Conservation (phyloP, 495 filamentous ascomycete genomes). For the Parmelia sp. region DNA sequence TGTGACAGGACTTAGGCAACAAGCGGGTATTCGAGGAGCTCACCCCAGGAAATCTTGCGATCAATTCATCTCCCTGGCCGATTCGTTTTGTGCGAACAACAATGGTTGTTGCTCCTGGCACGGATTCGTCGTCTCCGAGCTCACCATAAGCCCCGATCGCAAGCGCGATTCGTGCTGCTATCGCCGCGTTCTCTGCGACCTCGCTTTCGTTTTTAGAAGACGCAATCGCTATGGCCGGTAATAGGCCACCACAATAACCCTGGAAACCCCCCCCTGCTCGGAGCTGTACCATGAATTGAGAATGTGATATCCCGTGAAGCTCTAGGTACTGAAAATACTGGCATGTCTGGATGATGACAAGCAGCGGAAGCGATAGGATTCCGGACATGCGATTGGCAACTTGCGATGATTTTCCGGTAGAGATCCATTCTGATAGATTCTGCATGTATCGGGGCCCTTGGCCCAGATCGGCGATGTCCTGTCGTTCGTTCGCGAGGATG, state of each 20-base stretch:
- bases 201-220: conserved; percentile 27
- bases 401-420: conserved; percentile 13
- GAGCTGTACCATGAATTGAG: conserved; percentile 15
- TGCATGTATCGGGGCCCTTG: conserved; percentile 22
- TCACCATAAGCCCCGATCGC: conserved; percentile 33
- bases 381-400: conserved; percentile 28
- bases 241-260: conserved; percentile 29
- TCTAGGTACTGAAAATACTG: conserved; percentile 37
- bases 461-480: conserved; percentile 21
- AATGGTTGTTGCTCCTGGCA: conserved; percentile 24
- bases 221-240: conserved; percentile 30
- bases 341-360: conserved; percentile 29
- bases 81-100: conserved; percentile 29
- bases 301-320: conserved; percentile 15
- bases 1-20: background rate
- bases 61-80: conserved; percentile 30
- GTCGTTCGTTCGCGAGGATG: conserved; percentile 12
- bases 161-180: conserved; percentile 25
- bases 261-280: conserved; percentile 25
- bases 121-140: conserved; percentile 27
- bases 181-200: conserved; percentile 25
- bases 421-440: conserved; percentile 24
- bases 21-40: conserved; percentile 5
- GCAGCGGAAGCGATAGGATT: conserved; percentile 31
- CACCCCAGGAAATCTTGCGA: conserved; percentile 27